These are phyloP conservation scores for Phytophthora sp. DNA, from an alignment of 352 stramenopile genomes.

Conservation along the genomic window DNA sequence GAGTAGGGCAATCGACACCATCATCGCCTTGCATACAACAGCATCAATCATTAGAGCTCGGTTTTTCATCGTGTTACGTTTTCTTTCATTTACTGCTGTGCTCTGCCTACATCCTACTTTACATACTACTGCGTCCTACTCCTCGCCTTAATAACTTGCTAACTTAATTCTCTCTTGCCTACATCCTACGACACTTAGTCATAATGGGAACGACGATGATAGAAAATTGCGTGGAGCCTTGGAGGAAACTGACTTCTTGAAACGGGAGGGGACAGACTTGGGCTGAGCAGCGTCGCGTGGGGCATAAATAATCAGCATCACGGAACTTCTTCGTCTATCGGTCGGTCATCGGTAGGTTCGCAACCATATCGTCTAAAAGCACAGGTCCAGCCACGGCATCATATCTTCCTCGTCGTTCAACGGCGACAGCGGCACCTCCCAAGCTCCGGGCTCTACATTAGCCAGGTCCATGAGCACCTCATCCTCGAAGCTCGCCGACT, in stretches of 20 bases:
- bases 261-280: constrained; percentile 21
- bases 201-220: constrained; percentile 38
- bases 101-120: constrained; percentile 40
- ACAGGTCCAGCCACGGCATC: constrained; percentile 86
- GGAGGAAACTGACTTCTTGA: constrained; percentile 2
- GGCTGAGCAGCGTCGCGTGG: constrained; percentile 27
- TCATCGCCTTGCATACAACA: no score
- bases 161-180: constrained; percentile 42
- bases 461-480: constrained; percentile 76
- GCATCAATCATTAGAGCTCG: no score
- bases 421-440: constrained; percentile 82
- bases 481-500: constrained; percentile 62
- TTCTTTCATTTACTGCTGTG: constrained; percentile 23
- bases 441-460: constrained; percentile 75
- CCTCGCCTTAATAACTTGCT: constrained; percentile 43
- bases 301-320: constrained; percentile 56
- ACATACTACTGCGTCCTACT: constrained; percentile 42
- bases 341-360: constrained; percentile 16
- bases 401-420: constrained; percentile 86
- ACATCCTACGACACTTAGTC: constrained; percentile 44
- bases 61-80: constrained; percentile 37
- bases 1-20: not conserved
- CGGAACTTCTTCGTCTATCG: constrained; percentile 38
- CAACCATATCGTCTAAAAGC: constrained; percentile 58
- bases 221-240: constrained; percentile 20